Percentiles rank a stretch among this genome's conserved stretches.
phyloP scores from a whole-genome alignment of 352 stramenopile species.

The Globisporangium cystogenes region DNA sequence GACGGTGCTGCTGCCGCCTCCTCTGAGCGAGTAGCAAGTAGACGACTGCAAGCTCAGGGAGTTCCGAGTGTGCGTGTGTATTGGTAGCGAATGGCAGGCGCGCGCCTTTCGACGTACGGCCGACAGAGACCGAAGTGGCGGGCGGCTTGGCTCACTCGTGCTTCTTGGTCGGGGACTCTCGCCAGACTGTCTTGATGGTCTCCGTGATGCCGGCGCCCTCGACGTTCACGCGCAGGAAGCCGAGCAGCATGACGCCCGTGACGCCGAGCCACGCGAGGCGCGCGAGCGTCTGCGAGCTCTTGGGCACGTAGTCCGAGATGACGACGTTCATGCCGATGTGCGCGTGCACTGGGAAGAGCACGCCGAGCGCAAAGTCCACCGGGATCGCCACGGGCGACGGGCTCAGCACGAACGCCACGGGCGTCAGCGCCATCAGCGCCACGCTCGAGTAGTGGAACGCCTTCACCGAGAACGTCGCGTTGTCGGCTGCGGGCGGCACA shows the following conservation, averaged over 20 bases:
- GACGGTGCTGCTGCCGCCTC: conserved; percentile 51
- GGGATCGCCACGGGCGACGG: conserved; percentile 64
- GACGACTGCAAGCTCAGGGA: no score
- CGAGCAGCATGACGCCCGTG: conserved; percentile 77
- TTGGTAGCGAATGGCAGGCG: no score
- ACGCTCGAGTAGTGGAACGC: conserved; percentile 56
- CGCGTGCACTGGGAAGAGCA: conserved; percentile 84
- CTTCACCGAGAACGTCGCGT: conserved; percentile 59
- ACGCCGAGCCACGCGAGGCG: conserved; percentile 67
- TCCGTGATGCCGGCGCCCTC: conserved; percentile 82
- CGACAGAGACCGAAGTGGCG: no score
- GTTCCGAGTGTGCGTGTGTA: no score
- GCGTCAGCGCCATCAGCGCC: conserved; percentile 50
- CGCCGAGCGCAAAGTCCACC: conserved; percentile 75
- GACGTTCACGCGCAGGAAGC: conserved; percentile 81
- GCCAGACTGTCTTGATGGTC: conserved; percentile 84
- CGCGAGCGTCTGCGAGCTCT: conserved; percentile 46
- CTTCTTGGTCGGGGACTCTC: conserved; percentile 60
- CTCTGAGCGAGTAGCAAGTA: neutral
- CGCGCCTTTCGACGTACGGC: no score
- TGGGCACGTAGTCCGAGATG: conserved; percentile 93
- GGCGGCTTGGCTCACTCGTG: conserved; percentile 14
- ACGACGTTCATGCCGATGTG: conserved; percentile 95
- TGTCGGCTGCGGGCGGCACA: conserved; percentile 49
- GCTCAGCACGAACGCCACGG: conserved; percentile 68